Evolutionary conservation across 2,329 filamentous ascomycete species (phyloP).

Genomic region (Phyllosticta paracitricarpa): DNA sequence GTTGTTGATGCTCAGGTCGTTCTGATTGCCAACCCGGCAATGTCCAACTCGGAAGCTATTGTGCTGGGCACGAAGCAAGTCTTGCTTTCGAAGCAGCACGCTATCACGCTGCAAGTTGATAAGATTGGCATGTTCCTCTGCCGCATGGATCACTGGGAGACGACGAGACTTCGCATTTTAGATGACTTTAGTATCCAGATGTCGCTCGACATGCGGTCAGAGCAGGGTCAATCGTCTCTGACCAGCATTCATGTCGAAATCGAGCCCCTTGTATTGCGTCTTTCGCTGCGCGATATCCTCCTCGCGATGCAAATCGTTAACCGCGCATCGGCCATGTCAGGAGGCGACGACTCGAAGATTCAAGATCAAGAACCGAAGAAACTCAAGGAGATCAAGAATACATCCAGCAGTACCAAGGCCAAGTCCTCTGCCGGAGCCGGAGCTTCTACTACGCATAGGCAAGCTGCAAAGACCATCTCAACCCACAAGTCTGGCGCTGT

Average conservation of each 20-base stretch:
- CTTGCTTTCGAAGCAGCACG: constrained; percentile 85
- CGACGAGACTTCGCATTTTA: constrained; percentile 77
- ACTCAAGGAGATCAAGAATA: constrained; percentile 41
- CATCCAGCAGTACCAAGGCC: constrained; percentile 32
- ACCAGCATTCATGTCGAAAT: constrained; percentile 80
- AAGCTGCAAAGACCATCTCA: constrained; percentile 36
- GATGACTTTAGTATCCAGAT: constrained; percentile 93
- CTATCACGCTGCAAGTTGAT: constrained; percentile 83
- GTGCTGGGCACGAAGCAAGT: constrained; percentile 92
- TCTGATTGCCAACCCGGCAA: constrained; percentile 86
- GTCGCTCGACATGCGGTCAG: constrained; percentile 65
- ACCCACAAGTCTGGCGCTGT: constrained; percentile 36
- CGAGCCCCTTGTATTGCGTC: constrained; percentile 78
- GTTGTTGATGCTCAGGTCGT: constrained; percentile 95
- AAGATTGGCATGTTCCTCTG: constrained; percentile 97
- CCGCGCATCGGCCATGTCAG: constrained; percentile 80
- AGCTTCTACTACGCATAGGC: constrained; percentile 31
- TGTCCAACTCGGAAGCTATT: constrained; percentile 85
- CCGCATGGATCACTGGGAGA: constrained; percentile 96
- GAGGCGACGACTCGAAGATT: constrained; percentile 34
- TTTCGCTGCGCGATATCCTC: constrained; percentile 90
- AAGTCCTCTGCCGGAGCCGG: constrained; percentile 39
- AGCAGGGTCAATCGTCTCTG: constrained; percentile 48
- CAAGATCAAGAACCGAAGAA: constrained; percentile 46
- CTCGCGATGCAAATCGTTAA: constrained; percentile 86